Conservation (phyloP, 371 early-diverging fungal genomes). For the Phascolomyces articulosus region DNA sequence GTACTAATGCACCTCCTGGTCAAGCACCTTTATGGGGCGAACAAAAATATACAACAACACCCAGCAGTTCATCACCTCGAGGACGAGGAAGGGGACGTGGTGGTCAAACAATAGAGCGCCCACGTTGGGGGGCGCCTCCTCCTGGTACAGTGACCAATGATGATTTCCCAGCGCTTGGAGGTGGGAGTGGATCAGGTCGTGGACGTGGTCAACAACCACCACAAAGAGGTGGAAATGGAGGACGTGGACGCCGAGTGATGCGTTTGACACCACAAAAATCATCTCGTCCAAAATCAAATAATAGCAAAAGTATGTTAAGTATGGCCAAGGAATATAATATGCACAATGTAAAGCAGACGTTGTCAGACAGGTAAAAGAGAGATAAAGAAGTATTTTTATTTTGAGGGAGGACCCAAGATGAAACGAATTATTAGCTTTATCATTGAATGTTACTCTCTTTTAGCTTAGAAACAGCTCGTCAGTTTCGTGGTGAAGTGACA, state of each 20-base stretch:
- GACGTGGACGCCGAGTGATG: neutral
- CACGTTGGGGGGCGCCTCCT: conserved; percentile 1
- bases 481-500: conserved; percentile 40
- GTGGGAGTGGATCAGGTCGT: neutral
- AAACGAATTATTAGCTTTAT: too few species aligned
- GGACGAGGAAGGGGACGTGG: neutral
- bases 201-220: neutral
- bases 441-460: too few species aligned
- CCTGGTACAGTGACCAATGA: neutral
- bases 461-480: conserved; percentile 34
- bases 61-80: neutral
- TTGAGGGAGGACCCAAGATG: too few species aligned
- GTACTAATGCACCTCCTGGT: conserved; percentile 11
- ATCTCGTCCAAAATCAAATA: neutral
- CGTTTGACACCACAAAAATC: conserved; percentile 4
- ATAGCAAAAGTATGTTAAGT: neutral
- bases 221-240: neutral
- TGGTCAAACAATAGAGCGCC: neutral
- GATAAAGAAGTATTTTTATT: too few species aligned
- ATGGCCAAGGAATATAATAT: conserved; percentile 40
- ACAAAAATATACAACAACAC: neutral
- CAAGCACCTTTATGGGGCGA: conserved; percentile 32
- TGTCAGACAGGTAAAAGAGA: conserved; percentile 27
- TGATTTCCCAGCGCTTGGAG: conserved; percentile 3
- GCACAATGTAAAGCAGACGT: conserved; percentile 21